Percentiles rank a stretch among this genome's conserved stretches.
Evolutionary conservation across 108 stramenopile genomes (phyloP).

Genomic region (Pseudonitzschia pungens): DNA sequence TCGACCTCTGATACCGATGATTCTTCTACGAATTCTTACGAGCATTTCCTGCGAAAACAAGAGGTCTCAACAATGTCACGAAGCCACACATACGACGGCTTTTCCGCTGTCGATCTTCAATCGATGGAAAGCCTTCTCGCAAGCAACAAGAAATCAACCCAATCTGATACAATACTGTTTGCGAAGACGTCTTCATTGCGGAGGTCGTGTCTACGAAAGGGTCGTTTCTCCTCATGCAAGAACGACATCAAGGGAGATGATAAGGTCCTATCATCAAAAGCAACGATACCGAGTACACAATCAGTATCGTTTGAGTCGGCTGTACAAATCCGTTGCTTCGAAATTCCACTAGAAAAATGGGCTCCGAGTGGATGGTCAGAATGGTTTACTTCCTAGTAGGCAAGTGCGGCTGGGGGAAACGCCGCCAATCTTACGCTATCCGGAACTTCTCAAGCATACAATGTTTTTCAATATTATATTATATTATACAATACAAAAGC

Average conservation of each 20-base stretch:
- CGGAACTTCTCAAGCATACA: no score
- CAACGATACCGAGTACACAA: background rate
- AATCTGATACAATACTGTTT: background rate
- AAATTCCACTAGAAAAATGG: background rate
- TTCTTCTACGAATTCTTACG: slow-evolving; percentile 3
- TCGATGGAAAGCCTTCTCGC: background rate
- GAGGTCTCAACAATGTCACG: background rate
- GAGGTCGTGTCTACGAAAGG: background rate
- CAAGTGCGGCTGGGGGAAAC: background rate
- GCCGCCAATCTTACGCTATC: no score
- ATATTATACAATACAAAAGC: no score
- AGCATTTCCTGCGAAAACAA: background rate
- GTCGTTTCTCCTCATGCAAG: background rate
- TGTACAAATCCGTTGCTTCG: background rate
- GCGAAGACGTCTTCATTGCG: background rate
- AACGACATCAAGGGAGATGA: background rate
- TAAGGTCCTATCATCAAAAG: background rate
- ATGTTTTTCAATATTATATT: no score
- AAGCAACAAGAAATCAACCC: background rate
- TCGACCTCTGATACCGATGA: background rate
- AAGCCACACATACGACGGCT: background rate
- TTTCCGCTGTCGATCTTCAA: background rate
- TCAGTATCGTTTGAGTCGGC: background rate
- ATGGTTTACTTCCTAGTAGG: background rate
- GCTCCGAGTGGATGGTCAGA: background rate